Evolutionary conservation across 305 asterid genomes (phyloP), one percentile per base, ranked within the genome.

Genomic region (Ajuga reptans): DNA sequence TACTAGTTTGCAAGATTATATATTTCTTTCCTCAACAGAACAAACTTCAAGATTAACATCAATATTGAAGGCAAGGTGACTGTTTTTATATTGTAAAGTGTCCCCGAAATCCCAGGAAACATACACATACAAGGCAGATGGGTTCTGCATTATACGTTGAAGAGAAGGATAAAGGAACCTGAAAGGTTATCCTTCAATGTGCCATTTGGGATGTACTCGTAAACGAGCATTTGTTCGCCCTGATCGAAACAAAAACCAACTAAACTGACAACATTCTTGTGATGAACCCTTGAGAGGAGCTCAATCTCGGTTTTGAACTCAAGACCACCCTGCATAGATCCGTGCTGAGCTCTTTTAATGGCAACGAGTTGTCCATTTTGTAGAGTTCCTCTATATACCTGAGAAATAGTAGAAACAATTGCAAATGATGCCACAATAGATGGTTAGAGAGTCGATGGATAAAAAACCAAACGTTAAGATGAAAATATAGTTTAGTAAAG

Each of bases 231-330:
- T 73, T 86, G 90, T 73, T 90, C 96, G 1, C 81, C 84, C 64
- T 85, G 91, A n/a, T 88, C 91, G 24, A 88, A 90, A 72, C 95
- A 90, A 45, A 88, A 86, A 4, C 97, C 94, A 2, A 78, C 76
- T 21, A 90, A 84, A 52, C 78, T 61, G 52, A 90, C 95, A 7
- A 90, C 84, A 41, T 90, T 90, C 82, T 84, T 90, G 89, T 86
- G 97, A 70, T 90, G 97, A 80, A 90, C 97, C 58, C 97, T 85
- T 2, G 95, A 90, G 72, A 90, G 97, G 75, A 88, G 94, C 82
- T 90, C 95, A 36, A 90, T 86, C 80, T 90, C 97, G 12, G 91
- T 86, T 76, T 85, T 90, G 85, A 88, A 90, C 87, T 90, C 95
- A 8, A 74, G 78, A 8, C 80, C 84, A 16, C 95, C 92, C 69